Evolutionary conservation across 73 alveolate genomes (phyloP).

Genomic region (Paramecium sonneborni): DNA sequence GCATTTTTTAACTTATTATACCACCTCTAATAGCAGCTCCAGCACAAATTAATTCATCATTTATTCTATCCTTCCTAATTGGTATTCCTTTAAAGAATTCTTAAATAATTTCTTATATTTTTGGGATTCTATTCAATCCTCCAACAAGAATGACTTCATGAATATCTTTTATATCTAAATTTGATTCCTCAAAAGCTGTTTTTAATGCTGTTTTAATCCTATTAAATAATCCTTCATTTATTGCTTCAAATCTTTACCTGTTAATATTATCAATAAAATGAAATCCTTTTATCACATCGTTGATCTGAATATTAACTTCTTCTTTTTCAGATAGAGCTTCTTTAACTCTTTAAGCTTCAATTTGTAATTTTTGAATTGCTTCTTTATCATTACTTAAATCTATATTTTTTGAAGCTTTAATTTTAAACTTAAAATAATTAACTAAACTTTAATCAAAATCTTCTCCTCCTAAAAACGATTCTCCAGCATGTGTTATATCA

Average conservation of each 20-base stretch:
- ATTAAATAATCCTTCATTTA: conserved; percentile 71
- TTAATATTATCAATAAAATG: conserved; percentile 75
- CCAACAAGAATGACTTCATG: conserved; percentile 78
- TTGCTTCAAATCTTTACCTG: conserved; percentile 72
- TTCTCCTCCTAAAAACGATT: conserved; percentile 96
- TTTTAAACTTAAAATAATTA: conserved; percentile 64
- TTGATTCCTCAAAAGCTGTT: conserved; percentile 66
- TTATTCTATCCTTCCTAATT: conserved; percentile 57
- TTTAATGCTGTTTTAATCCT: conserved; percentile 76
- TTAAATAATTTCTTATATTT: conserved; percentile 34
- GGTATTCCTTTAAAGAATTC: background rate
- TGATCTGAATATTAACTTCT: conserved; percentile 86
- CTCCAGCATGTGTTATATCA: conserved; percentile 89
- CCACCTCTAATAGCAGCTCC: conserved; percentile 66
- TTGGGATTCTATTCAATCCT: conserved; percentile 84
- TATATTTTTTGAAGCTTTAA: conserved; percentile 76
- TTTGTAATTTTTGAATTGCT: conserved; percentile 88
- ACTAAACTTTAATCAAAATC: conserved; percentile 91
- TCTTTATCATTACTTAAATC: conserved; percentile 82
- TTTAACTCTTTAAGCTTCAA: conserved; percentile 96
- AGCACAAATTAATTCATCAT: conserved; percentile 66
- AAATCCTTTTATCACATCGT: conserved; percentile 78
- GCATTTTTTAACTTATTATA: background rate
- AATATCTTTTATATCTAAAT: conserved; percentile 60
- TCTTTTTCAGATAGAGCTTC: conserved; percentile 81